Conservation (phyloP, 805 yeast species). For the Cyberlindnera misumaiensis region DNA sequence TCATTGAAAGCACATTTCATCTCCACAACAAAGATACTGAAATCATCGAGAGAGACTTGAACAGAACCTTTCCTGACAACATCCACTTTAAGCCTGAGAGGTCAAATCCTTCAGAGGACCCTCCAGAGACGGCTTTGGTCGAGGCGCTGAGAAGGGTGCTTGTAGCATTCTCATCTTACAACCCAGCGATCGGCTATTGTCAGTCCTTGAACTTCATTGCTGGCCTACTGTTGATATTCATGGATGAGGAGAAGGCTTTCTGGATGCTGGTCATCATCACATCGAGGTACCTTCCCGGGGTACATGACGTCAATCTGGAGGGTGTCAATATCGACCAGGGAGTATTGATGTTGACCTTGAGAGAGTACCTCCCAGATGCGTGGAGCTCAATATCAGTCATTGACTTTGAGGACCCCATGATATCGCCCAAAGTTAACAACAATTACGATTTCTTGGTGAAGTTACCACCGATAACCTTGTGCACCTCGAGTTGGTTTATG, state of each 20-base stretch:
- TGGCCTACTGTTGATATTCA: conserved; percentile 73
- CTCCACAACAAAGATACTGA: conserved; percentile 73
- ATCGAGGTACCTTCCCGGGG: conserved; percentile 79
- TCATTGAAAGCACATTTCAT: conserved; percentile 51
- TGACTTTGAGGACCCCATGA: conserved; percentile 30
- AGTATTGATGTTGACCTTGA: conserved; percentile 78
- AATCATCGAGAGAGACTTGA: conserved; percentile 87
- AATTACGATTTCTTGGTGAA: conserved; percentile 52
- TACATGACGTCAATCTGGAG: conserved; percentile 83
- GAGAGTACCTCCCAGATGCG: conserved; percentile 75
- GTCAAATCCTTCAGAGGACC: conserved; percentile 3
- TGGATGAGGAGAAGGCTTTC: conserved; percentile 86
- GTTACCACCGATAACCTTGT: conserved; percentile 84
- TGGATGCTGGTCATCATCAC: conserved; percentile 96
- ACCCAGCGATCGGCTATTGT: conserved; percentile 91
- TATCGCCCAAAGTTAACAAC: conserved; percentile 11
- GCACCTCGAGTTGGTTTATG: conserved; percentile 98
- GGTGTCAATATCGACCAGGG: conserved; percentile 97
- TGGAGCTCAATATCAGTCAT: conserved; percentile 49
- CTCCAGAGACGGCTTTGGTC: conserved; percentile 57
- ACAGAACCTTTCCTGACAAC: conserved; percentile 94
- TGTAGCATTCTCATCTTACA: conserved; percentile 75
- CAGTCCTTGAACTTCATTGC: conserved; percentile 91
- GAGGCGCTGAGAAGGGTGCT: conserved; percentile 73
- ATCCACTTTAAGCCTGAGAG: conserved; percentile 55